Evolutionary conservation across 2,329 filamentous ascomycete species (phyloP).

Genomic region (Periconia sp.): DNA sequence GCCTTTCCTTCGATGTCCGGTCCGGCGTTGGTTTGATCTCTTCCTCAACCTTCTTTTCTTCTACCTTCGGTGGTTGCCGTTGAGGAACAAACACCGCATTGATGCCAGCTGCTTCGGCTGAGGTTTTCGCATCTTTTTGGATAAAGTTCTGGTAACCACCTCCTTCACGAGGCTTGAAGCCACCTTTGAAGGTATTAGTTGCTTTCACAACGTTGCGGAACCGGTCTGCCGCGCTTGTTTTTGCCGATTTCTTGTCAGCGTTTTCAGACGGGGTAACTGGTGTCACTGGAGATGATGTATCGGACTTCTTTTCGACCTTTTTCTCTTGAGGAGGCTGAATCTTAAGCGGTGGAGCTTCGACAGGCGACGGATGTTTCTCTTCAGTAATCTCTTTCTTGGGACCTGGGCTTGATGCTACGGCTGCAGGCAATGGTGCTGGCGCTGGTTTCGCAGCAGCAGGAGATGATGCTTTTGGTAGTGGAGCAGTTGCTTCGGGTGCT

Average conservation of each 20-base stretch:
- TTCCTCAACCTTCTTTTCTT: constrained; percentile 31
- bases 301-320: constrained; percentile 1
- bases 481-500: constrained; percentile 29
- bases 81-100: constrained; percentile 81
- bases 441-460: constrained; percentile 7
- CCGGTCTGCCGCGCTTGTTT: constrained; percentile 70
- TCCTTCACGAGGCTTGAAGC: constrained; percentile 85
- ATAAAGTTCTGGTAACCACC: constrained; percentile 81
- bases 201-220: constrained; percentile 80
- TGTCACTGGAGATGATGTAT: constrained; percentile 35
- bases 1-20: constrained; percentile 29
- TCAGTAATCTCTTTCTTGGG: constrained; percentile 1
- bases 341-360: constrained; percentile 6
- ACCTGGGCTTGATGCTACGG: background rate
- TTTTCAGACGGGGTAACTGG: constrained; percentile 41
- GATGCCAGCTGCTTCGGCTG: constrained; percentile 81
- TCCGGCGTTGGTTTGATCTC: constrained; percentile 22
- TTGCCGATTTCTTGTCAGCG: constrained; percentile 68
- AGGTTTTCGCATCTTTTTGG: constrained; percentile 57
- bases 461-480: constrained; percentile 48
- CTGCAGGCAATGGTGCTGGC: background rate
- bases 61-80: constrained; percentile 30
- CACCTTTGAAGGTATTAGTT: constrained; percentile 72
- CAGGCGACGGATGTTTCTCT: constrained; percentile 1
- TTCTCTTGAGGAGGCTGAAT: constrained; percentile 6